These are phyloP conservation scores for Hawksworthiomyces lignivorus DNA, from an alignment of 2,329 filamentous ascomycete species.

Conservation along the genomic window DNA sequence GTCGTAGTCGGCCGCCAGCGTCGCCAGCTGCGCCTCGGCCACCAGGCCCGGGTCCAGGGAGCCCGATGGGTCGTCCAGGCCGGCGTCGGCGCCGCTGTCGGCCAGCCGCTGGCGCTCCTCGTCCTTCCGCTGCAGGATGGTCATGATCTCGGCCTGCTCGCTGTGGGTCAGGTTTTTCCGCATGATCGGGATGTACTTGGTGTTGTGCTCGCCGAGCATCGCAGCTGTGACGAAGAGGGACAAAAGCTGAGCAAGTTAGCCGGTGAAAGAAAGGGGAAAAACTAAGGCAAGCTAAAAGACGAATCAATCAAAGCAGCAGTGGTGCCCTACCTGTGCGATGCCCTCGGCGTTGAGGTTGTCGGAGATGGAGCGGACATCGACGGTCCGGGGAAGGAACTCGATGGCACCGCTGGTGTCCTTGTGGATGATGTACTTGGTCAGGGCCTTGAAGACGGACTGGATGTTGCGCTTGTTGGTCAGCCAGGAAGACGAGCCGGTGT, in stretches of 20 bases:
- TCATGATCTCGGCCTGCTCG: slow-evolving; percentile 38
- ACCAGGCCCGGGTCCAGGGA: slow-evolving; percentile 48
- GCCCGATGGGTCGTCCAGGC: slow-evolving; percentile 26
- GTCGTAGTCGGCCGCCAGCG: slow-evolving; percentile 43
- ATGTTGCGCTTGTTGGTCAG: slow-evolving; percentile 77
- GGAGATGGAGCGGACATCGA: slow-evolving; percentile 16
- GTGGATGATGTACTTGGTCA: slow-evolving; percentile 63
- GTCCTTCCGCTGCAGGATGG: slow-evolving; percentile 40
- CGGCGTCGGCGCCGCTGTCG: slow-evolving; percentile 30
- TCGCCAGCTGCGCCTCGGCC: slow-evolving; percentile 47
- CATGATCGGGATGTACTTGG: slow-evolving; percentile 24
- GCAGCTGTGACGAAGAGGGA: slow-evolving; percentile 32
- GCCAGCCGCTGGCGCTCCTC: slow-evolving; percentile 29
- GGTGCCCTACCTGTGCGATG: slow-evolving; percentile 9
- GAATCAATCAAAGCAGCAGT: too few relatives aligned
- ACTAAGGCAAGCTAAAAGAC: neutral
- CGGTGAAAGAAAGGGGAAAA: neutral
- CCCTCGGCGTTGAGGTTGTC: slow-evolving; percentile 16
- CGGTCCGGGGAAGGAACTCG: slow-evolving; percentile 16
- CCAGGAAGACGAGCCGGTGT: slow-evolving; percentile 33
- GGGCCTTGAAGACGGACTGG: slow-evolving; percentile 77
- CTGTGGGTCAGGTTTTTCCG: slow-evolving; percentile 22
- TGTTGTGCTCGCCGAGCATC: slow-evolving; percentile 22
- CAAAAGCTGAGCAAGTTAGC: slow-evolving; percentile 14
- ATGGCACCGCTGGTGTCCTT: slow-evolving; percentile 16